Conservation (phyloP, 1,139 yeast genomes). For the Komagataea norvegica region DNA sequence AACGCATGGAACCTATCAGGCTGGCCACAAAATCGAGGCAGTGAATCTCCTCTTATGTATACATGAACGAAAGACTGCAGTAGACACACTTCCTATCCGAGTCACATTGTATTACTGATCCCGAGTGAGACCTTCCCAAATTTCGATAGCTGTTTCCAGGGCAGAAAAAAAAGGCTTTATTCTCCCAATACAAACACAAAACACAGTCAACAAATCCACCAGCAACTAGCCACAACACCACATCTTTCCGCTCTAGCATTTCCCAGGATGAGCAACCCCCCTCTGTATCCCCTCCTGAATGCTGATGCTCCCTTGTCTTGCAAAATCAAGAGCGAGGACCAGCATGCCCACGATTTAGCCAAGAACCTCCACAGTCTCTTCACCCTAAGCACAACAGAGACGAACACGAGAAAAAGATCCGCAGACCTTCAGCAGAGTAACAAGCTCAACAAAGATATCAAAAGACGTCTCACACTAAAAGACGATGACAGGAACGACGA, state of each 20-base stretch:
- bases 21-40: no score
- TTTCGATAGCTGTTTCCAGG: no score
- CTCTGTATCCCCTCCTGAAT: constrained; percentile 18
- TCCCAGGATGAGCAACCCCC: constrained; percentile 17
- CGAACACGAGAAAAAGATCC: constrained; percentile 18
- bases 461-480: constrained; percentile 17
- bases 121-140: no score
- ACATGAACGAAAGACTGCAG: no score
- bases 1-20: no score
- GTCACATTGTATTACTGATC: no score
- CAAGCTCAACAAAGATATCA: constrained; percentile 14
- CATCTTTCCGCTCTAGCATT: background rate
- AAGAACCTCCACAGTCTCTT: constrained; percentile 9
- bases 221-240: background rate
- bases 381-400: constrained; percentile 1
- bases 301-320: constrained; percentile 21
- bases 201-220: background rate
- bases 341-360: constrained; percentile 9
- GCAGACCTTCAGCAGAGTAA: constrained; percentile 16
- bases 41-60: no score
- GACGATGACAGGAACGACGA: constrained; percentile 12
- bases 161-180: no score
- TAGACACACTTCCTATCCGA: no score
- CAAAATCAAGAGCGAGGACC: constrained; percentile 16
- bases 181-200: constrained; percentile 1